Base-by-base conservation (phyloP, 371 early-diverging fungal species). In the Fennellomyces sp. region DNA sequence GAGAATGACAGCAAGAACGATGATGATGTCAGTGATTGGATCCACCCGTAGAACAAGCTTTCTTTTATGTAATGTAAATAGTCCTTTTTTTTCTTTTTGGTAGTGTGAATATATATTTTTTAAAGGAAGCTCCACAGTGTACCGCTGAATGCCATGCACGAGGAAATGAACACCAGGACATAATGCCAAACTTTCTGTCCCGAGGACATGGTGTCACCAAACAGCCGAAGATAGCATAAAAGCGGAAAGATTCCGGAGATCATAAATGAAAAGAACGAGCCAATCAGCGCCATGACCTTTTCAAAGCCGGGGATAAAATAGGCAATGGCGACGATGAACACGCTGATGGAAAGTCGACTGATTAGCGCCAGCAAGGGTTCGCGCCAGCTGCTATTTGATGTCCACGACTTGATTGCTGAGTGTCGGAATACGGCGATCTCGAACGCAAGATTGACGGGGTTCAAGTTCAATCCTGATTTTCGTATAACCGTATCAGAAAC, bases 281-380 rank as follows among this genome's bases (percentile, higher is more conserved):
- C 93, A 17, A 92, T 69, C n/a, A 90, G 48, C 4, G 84, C 84
- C 84, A 92, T 88, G 30, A 91, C 64, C 30, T 74, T 66, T 39
- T 89, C 83, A 68, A 92, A 92, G 10, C 72, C 75, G 5, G 91
- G 92, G 28, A 88, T 71, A 1, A 70, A 30, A 21, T 83, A 75
- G 7, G 91, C 75, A 8, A 84, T 56, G 0, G 65, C 19, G 8
- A 87, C 72, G 31, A 88, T 82, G 0, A 82, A 19, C 0, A 64
- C 54, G 28, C 72, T 80, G 29, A 71, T 61, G 13, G 61, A 35
- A 7, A 69, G 21, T 5, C 65, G 65, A 25, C 72, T 66, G 5
- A 70, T 7, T 5, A 58, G 28, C 2, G 50, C 60, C 23, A 78
- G 56, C 1, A 65, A 28, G 8, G 68, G 55, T 25, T 59, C 68